Base-by-base conservation (phyloP, 169 alveolate species). In the Plasmodium knowlesi region DNA sequence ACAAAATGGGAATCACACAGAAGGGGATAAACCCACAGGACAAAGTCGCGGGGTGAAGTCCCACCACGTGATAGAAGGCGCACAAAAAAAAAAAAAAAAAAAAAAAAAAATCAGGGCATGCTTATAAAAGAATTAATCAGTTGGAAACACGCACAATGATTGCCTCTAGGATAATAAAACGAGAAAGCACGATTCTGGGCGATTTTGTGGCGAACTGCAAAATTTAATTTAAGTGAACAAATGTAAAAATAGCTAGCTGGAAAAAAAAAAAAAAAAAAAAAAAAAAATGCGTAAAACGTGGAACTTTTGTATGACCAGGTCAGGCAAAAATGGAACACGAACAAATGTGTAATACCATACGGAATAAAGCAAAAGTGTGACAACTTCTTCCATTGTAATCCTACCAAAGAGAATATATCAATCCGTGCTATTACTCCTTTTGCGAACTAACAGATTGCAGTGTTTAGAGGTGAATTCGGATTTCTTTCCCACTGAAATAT, bases 161-260 rank as follows among this genome's bases (percentile, higher is more conserved):
- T 61, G 14, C 19, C n/a, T 61, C 74, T 61, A 32, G 32, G 74
- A 19, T 19, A 34, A 19, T 61, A 25, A 19, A 61, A 61, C 10
- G 74, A 61, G 74, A 61, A n/a, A 19, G 32, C 74, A 28, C 34
- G 19, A 61, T 19, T 61, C 32, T 4, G 19, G 34, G 6, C 25
- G 9, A 61, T n/a, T n/a, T 61, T 61, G 32, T 61, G 14, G 12
- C 14, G 72, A 57, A 57, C 5, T 19, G 28, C 9, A 28, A 61
- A 25, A 61, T 34, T 14, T 61, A 61, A 16, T 19, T 61, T 61
- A 19, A 19, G 32, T 61, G 32, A 61, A 61, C 10, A 61, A 61
- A n/a, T 61, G 32, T 61, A 61, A 61, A 61, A 61, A 61, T 61
- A 61, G 74, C 74, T 61, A 19, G 74, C 74, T 61, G 74, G 32